These are phyloP conservation scores for Penium margaritaceum DNA, from an alignment of 139 green algal genomes.

Conservation along the genomic window DNA sequence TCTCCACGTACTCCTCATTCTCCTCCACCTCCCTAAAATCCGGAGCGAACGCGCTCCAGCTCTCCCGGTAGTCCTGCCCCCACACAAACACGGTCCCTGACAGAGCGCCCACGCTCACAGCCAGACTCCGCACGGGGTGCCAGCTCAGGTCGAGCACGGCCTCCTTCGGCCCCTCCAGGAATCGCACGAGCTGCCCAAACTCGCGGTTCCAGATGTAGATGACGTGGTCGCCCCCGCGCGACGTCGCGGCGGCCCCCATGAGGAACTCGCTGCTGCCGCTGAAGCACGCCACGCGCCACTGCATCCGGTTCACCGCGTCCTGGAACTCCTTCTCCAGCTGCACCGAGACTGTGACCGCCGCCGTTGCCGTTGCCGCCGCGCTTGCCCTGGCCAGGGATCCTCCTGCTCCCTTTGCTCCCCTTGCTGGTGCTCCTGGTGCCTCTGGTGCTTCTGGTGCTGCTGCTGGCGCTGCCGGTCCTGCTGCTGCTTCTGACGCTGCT, in stretches of 20 bases:
- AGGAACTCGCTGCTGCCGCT: conserved; percentile 64
- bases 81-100: conserved; percentile 71
- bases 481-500: too few relatives aligned
- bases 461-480: too few relatives aligned
- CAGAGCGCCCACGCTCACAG: conserved; percentile 56
- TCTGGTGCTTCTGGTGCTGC: too few relatives aligned
- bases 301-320: conserved; percentile 58
- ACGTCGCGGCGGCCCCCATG: conserved; percentile 36
- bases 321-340: conserved; percentile 52
- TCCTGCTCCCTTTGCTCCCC: too few relatives aligned
- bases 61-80: conserved; percentile 71
- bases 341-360: conserved; percentile 4
- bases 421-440: too few relatives aligned
- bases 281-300: conserved; percentile 48
- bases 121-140: conserved; percentile 63
- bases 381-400: too few relatives aligned
- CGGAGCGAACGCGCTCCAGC: conserved; percentile 88
- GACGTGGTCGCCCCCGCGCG: conserved; percentile 55
- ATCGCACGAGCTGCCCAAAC: conserved; percentile 57
- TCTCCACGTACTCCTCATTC: conserved; percentile 82
- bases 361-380: too few relatives aligned
- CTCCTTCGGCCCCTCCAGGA: conserved; percentile 64
- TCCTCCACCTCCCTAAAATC: conserved; percentile 85
- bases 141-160: conserved; percentile 57
- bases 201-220: conserved; percentile 39